Evolutionary conservation across 257 asterid species (phyloP), one percentile per base, ranked within the genome.

Genomic region (Solanum neorickii): DNA sequence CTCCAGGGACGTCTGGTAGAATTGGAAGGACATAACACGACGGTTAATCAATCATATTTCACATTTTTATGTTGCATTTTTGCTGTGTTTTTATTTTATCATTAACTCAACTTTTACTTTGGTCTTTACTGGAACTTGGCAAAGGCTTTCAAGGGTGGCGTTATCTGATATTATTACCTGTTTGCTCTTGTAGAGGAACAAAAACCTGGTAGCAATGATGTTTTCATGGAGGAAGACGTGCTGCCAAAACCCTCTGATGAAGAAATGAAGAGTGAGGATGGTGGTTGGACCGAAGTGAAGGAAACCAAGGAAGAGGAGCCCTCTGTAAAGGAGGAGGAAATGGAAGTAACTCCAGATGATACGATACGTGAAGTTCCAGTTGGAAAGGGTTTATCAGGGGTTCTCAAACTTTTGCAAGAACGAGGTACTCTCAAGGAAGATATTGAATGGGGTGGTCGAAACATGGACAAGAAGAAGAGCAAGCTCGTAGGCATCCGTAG

Each of bases 381-480:
- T 72, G 99, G 99, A 66, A 96, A 95, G 92, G 99, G 99, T 85
- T 90, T 97, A 86, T 94, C 94, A 84, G 95, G 95, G 44, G 95
- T 94, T 87, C 94, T 96, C 87, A 93, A 90, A 88, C 98, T 95
- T 86, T 88, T 97, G 90, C 94, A 97, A 92, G 96, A 94, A 21
- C 91, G 98, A 83, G 99, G 99, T 85, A 89, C 98, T 60, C 95
- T 97, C 27, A 96, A 95, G 93, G 99, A 97, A 91, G 93, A 94
- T 86, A 84, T 93, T 73, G 99, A 97, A 89, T 97, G 98, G 98
- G 99, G 99, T 87, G 99, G 99, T 86, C 95, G 99, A 88, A 96
- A 96, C 93, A 97, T 95, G 99, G 99, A 97, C 93, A 95, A 97
- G 94, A 96, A 95, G 82, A 97, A 94, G 90, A 94, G 99, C 93